These are phyloP conservation scores for Dactylonectria estremocensis DNA, from an alignment of 2,329 filamentous ascomycete species.

Conservation along the genomic window DNA sequence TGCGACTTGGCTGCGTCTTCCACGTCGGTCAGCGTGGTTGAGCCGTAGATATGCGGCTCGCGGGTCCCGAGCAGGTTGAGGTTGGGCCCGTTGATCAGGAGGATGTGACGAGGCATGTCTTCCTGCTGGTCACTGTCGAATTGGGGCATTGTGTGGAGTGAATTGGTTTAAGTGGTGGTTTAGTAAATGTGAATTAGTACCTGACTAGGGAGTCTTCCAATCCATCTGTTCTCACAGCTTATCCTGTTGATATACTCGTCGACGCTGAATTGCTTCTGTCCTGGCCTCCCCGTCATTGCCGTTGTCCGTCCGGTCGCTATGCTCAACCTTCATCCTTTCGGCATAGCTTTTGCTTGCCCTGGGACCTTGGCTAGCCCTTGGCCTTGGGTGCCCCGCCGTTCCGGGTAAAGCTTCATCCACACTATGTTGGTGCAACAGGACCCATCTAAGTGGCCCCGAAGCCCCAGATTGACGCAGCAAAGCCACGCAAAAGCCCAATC, in stretches of 20 bases:
- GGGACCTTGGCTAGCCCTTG: not conserved
- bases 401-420: conserved; percentile 49
- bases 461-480: not conserved
- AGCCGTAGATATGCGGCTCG: conserved; percentile 82
- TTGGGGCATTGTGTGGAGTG: conserved; percentile 19
- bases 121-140: not conserved
- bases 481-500: not conserved
- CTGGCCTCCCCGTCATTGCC: not conserved
- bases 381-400: conserved; percentile 8
- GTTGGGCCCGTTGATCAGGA: conserved; percentile 87
- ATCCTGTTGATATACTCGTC: conserved; percentile 17
- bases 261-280: conserved; percentile 10
- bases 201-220: not conserved
- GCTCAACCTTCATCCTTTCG: conserved; percentile 24
- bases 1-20: conserved; percentile 64
- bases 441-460: not conserved
- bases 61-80: conserved; percentile 84
- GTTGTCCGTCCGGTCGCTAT: conserved; percentile 1
- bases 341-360: not conserved
- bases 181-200: conserved; percentile 6
- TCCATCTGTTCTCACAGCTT: not conserved
- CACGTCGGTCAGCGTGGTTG: conserved; percentile 76
- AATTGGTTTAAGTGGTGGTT: conserved; percentile 8
- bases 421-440: not conserved
- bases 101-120: conserved; percentile 64